phyloP scores from a whole-genome alignment of 2,329 filamentous ascomycete genomes.

The Curvularia sp. region DNA sequence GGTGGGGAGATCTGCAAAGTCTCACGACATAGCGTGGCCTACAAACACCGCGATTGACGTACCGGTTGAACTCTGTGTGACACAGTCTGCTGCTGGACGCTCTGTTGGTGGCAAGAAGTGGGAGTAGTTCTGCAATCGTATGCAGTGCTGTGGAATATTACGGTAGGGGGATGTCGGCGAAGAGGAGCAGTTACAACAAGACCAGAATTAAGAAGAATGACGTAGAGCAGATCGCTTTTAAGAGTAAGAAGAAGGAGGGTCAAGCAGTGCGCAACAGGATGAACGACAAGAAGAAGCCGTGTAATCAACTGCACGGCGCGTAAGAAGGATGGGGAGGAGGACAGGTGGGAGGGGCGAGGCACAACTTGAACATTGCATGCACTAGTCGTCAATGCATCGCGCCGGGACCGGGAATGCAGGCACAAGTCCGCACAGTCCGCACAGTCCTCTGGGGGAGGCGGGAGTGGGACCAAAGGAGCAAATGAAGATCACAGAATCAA shows the following conservation, averaged over 20 bases:
- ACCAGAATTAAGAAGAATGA: conserved; percentile 23
- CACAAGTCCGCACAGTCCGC: conserved; percentile 41
- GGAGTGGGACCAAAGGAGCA: conserved; percentile 31
- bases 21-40: neutral
- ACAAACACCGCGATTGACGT: conserved; percentile 4
- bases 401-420: conserved; percentile 32
- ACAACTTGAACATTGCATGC: conserved; percentile 41
- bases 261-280: conserved; percentile 18
- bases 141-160: conserved; percentile 9
- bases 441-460: conserved; percentile 42
- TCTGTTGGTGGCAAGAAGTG: neutral
- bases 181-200: conserved; percentile 7
- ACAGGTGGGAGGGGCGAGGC: conserved; percentile 30
- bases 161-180: conserved; percentile 1
- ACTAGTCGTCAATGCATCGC: conserved; percentile 45
- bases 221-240: conserved; percentile 21
- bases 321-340: conserved; percentile 31
- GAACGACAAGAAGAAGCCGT: conserved; percentile 29
- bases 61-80: conserved; percentile 13
- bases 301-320: conserved; percentile 39
- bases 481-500: conserved; percentile 33
- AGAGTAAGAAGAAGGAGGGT: conserved; percentile 17
- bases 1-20: conserved; percentile 1
- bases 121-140: conserved; percentile 3
- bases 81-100: conserved; percentile 1